phyloP scores from a whole-genome alignment of 129 eudicot species.

The Glebionis coronaria region DNA sequence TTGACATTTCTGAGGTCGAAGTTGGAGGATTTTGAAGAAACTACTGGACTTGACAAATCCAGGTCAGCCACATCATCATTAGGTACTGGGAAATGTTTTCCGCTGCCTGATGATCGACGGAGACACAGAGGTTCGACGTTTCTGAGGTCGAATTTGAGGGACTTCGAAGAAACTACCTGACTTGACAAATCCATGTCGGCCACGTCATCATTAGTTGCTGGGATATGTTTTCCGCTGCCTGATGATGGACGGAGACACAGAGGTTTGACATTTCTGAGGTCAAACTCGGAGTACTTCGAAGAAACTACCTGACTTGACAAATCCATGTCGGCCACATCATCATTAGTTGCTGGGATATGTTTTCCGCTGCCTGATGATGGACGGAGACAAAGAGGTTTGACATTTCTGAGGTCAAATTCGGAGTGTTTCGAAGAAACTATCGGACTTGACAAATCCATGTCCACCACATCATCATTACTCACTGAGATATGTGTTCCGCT shows the following conservation, averaged over 20 bases:
- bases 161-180: constrained; percentile 21
- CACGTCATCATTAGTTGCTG: constrained; percentile 13
- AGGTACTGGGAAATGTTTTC: not conserved
- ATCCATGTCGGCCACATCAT: constrained; percentile 26
- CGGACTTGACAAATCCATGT: constrained; percentile 32
- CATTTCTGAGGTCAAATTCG: not conserved
- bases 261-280: not conserved
- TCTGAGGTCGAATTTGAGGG: constrained; percentile 1
- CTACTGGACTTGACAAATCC: constrained; percentile 27
- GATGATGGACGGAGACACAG: not conserved
- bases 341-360: not conserved
- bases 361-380: no score
- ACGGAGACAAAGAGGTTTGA: not conserved
- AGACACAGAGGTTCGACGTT: not conserved
- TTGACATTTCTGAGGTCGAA: not conserved
- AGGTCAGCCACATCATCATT: constrained; percentile 19
- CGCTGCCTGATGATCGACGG: not conserved
- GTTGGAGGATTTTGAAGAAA: constrained; percentile 16
- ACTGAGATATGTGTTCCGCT: not conserved
- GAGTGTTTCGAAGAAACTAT: constrained; percentile 18
- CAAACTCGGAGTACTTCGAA: constrained; percentile 7
- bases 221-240: no score
- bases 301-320: constrained; percentile 23
- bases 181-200: constrained; percentile 26
- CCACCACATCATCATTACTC: constrained; percentile 14